Evolutionary conservation across 306 rosid genomes (phyloP), one percentile per base, ranked within the genome.

Genomic region (Macrotyloma uniflorum): DNA sequence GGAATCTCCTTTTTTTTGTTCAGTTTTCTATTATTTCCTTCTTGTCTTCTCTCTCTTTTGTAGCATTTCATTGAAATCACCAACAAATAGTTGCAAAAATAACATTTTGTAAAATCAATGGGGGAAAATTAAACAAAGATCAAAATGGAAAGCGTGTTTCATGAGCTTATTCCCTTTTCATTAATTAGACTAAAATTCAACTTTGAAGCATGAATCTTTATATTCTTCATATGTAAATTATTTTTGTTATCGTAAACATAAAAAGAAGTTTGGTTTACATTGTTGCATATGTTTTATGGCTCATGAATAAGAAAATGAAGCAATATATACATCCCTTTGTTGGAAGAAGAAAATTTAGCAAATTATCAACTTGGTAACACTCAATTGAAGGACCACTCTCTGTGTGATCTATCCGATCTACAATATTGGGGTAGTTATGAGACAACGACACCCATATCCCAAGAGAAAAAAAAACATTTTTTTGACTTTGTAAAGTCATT

Each of bases 1-100:
- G 84, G 79, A 42, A 54, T 80, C 42, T 8, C 18, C 38, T 42
- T 63, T 64, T 22, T 28, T 16, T 6, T 28, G 14, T 58, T 62
- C 19, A 15, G 26, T 22, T 46, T 36, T 63, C 22, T 40, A 74
- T 68, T 81, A 72, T 47, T 32, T 55, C 33, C 49, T 40, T 23
- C 33, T 54, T 35, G 46, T 72, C 18, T 72, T 51, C 18, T 22
- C 74, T 12, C 67, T 32, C 15, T 18, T 54, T 24, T 53, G 7
- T 26, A 63, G 65, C 35, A 23, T 65, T 32, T 50, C 24, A 22
- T 40, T 22, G 35, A 13, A 69, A 57, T 10, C 49, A 40, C 76
- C 50, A 12, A 20, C 50, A 51, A n/a, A 22, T 5, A 19, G 45
- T 43, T n/a, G 20, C 58, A 45, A 18, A 50, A 50, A 28, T 1